A percentile compares a stretch with the other conserved stretches of the same genome.
Conservation (phyloP, 2,329 filamentous ascomycete genomes). For the Ophiostoma piceae region DNA sequence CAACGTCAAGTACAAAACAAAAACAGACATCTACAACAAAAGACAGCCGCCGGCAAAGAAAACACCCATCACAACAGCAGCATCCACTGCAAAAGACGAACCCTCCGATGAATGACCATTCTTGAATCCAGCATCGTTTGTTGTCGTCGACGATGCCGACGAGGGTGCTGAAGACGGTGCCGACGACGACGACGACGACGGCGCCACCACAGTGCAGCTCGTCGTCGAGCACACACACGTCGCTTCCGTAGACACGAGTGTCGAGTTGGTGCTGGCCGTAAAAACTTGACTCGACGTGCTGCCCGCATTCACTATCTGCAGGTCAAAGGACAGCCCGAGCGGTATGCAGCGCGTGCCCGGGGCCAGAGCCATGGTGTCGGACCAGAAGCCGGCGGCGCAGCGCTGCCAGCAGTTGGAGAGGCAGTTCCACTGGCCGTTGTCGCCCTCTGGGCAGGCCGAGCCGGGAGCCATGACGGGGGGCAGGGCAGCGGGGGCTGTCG, state of each 20-base stretch:
- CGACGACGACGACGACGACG: not conserved
- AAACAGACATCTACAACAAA: not conserved
- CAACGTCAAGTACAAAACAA: not conserved
- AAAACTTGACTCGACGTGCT: no score
- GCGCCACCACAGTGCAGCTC: not conserved
- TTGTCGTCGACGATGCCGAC: not conserved
- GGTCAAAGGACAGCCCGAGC: conserved; percentile 39
- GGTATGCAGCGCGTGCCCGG: conserved; percentile 45
- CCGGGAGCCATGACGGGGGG: conserved; percentile 30
- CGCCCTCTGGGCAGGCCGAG: conserved; percentile 37
- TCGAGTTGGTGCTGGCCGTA: not conserved
- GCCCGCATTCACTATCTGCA: conserved; percentile 28
- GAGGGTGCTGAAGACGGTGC: not conserved
- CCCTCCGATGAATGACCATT: not conserved
- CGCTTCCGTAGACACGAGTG: not conserved
- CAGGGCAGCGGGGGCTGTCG: not conserved
- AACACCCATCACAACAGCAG: not conserved
- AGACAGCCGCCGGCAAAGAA: not conserved
- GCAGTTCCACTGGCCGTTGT: conserved; percentile 53
- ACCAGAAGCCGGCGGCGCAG: conserved; percentile 47
- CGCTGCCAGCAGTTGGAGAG: conserved; percentile 47
- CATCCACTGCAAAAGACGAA: not conserved
- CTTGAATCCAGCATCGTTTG: not conserved
- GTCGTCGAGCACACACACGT: conserved; percentile 3
- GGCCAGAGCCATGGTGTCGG: conserved; percentile 40